A percentile compares a stretch with the other conserved stretches of the same genome.
Evolutionary conservation across 2,329 filamentous ascomycete species (phyloP).

Genomic region (Monilinia vaccinii-corymbosi): DNA sequence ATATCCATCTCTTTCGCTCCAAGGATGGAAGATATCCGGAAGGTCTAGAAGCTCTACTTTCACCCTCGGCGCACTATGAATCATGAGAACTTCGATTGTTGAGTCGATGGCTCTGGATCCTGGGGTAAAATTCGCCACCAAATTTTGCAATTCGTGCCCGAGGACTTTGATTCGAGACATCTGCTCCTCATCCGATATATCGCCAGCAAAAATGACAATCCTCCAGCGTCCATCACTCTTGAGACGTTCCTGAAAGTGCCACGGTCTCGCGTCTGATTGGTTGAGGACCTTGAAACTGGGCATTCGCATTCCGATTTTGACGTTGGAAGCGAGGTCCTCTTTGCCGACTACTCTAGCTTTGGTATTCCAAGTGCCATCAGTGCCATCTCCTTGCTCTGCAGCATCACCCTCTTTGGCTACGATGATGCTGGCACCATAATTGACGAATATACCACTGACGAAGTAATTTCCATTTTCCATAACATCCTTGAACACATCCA

Average conservation of each 20-base stretch:
- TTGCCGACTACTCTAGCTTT: slow-evolving; percentile 41
- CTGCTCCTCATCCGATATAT: slow-evolving; percentile 39
- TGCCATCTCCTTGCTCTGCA: slow-evolving; percentile 38
- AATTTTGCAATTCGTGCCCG: slow-evolving; percentile 36
- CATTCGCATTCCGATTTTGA: slow-evolving; percentile 46
- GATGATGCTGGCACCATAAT: slow-evolving; percentile 48
- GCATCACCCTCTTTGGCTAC: slow-evolving; percentile 43
- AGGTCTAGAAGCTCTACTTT: slow-evolving; percentile 44
- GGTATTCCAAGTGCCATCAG: slow-evolving; percentile 39
- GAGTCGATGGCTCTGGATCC: slow-evolving; percentile 33
- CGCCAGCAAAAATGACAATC: slow-evolving; percentile 52
- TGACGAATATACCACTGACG: slow-evolving; percentile 46
- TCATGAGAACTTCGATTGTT: slow-evolving; percentile 50
- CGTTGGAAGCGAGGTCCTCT: slow-evolving; percentile 17
- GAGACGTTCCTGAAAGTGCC: slow-evolving; percentile 49
- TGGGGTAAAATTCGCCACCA: slow-evolving; percentile 39
- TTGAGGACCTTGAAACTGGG: slow-evolving; percentile 50
- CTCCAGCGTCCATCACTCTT: slow-evolving; percentile 49
- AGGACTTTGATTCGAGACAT: slow-evolving; percentile 38
- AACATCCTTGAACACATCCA: slow-evolving; percentile 52
- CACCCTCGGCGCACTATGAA: slow-evolving; percentile 45
- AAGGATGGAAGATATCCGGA: slow-evolving; percentile 40
- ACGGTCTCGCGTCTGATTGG: slow-evolving; percentile 43
- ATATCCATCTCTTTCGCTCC: slow-evolving; percentile 40
- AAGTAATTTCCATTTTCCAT: slow-evolving; percentile 54